Conservation (phyloP, 305 asterid genomes). For the Fraxinus dipetala region DNA sequence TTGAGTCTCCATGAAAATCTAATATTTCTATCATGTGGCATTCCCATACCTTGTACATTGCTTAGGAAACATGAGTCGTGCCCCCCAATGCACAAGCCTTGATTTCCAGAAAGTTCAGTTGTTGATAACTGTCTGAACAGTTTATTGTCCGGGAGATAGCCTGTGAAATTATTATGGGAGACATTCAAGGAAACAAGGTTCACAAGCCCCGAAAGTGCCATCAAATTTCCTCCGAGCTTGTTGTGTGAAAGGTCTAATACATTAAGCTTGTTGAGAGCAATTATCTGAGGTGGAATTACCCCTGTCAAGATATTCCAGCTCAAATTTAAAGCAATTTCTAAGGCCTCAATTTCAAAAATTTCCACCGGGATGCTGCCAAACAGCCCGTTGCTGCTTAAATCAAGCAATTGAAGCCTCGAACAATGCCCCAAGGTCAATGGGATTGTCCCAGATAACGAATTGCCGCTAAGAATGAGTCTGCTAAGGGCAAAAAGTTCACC, state of each 20-base stretch:
- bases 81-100: conserved; percentile 56
- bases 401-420: conserved; percentile 67
- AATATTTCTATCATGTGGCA: conserved; percentile 12
- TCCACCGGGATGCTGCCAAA: conserved; percentile 55
- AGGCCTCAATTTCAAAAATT: conserved; percentile 54
- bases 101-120: conserved; percentile 58
- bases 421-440: conserved; percentile 60
- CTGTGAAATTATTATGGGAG: conserved; percentile 77
- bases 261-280: conserved; percentile 55
- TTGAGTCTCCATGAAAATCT: conserved; percentile 59
- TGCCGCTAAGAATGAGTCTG: conserved; percentile 51
- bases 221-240: conserved; percentile 62
- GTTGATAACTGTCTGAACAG: conserved; percentile 69
- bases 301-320: conserved; percentile 76
- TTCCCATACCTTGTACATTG: conserved; percentile 28
- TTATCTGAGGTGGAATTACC: conserved; percentile 59
- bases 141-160: conserved; percentile 74
- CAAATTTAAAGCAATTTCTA: conserved; percentile 73
- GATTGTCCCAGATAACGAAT: conserved; percentile 56
- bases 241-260: conserved; percentile 71
- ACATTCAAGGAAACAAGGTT: conserved; percentile 72
- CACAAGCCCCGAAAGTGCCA: conserved; percentile 59
- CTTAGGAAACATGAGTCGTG: conserved; percentile 65
- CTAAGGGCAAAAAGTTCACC: conserved; percentile 53
- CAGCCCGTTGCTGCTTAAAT: conserved; percentile 65